Evolutionary conservation across 139 green algal genomes (phyloP).

Genomic region (Picochlorum sp.): DNA sequence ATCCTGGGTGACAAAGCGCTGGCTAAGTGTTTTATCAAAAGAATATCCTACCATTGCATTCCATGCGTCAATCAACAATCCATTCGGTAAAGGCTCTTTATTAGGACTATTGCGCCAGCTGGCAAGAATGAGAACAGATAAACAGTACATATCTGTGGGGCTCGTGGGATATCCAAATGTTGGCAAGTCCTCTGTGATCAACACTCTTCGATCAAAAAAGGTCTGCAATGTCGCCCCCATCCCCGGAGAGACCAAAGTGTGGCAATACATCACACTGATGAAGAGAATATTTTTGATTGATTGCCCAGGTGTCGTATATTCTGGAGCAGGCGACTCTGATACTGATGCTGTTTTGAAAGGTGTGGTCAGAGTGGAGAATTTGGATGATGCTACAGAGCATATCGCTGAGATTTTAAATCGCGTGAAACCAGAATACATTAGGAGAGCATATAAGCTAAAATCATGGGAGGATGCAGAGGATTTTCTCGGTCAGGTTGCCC

Average conservation of each 20-base stretch:
- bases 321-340: constrained; percentile 71
- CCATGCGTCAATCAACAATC: constrained; percentile 91
- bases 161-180: constrained; percentile 99
- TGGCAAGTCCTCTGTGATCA: constrained; percentile 98
- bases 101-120: constrained; percentile 79
- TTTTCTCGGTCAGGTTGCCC: constrained; percentile 86
- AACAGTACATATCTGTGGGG: constrained; percentile 91
- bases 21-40: constrained; percentile 77
- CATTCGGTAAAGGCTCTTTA: constrained; percentile 94
- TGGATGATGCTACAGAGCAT: constrained; percentile 86
- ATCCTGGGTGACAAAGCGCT: constrained; percentile 95
- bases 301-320: constrained; percentile 95
- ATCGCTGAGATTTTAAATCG: constrained; percentile 62
- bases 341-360: constrained; percentile 91
- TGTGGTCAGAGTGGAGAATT: constrained; percentile 85
- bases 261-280: constrained; percentile 99
- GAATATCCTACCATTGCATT: constrained; percentile 97
- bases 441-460: constrained; percentile 76
- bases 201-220: constrained; percentile 93
- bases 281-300: constrained; percentile 99
- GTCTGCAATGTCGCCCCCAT: constrained; percentile 93
- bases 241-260: constrained; percentile 97
- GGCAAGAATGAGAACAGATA: constrained; percentile 81
- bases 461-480: constrained; percentile 76
- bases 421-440: constrained; percentile 82